Base-by-base conservation (phyloP, 805 yeast genomes). In the Metschnikowia gelsemii region DNA sequence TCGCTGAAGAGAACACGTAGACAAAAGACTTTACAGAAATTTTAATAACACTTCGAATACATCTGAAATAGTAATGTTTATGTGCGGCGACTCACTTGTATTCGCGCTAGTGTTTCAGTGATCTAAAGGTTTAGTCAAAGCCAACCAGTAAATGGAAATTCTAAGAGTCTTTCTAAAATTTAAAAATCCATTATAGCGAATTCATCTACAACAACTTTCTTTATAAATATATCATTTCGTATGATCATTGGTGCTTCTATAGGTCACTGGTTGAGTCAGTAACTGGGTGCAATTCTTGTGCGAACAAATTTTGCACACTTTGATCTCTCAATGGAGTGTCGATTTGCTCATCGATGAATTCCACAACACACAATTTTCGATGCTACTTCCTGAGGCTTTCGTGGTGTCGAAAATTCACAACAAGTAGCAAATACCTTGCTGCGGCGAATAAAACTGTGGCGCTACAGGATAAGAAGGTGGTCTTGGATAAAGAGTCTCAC, bases 1-100 rank as follows among this genome's bases (percentile, higher is more conserved):
- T 84, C 67, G 93, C 81, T 25, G 55, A 73, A 35, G 61, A 53
- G 33, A 26, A 43, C 35, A 24, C 34, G 28, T 39, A 23, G 29
- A 16, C 8, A 22, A 8, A 14, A 19, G 12, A 17, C n/a, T 14
- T 21, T n/a, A n/a, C n/a, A n/a, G n/a, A n/a, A 24, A 11, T 22
- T 21, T 8, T 5, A 32, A 12, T 13, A 18, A 32, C 13, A 14
- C 14, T 29, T 22, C 17, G 8, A 13, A 32, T n/a, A n/a, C n/a
- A n/a, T n/a, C n/a, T n/a, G n/a, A n/a, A n/a, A n/a, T n/a, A n/a
- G n/a, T n/a, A n/a, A n/a, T n/a, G n/a, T n/a, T n/a, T n/a, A n/a
- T n/a, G n/a, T n/a, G n/a, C n/a, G n/a, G n/a, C n/a, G n/a, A n/a
- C n/a, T n/a, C n/a, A n/a, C n/a, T n/a, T n/a, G n/a, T n/a, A n/a